Conservation (phyloP, 2,329 filamentous ascomycete species). For the Cercospora zeae-maydis region DNA sequence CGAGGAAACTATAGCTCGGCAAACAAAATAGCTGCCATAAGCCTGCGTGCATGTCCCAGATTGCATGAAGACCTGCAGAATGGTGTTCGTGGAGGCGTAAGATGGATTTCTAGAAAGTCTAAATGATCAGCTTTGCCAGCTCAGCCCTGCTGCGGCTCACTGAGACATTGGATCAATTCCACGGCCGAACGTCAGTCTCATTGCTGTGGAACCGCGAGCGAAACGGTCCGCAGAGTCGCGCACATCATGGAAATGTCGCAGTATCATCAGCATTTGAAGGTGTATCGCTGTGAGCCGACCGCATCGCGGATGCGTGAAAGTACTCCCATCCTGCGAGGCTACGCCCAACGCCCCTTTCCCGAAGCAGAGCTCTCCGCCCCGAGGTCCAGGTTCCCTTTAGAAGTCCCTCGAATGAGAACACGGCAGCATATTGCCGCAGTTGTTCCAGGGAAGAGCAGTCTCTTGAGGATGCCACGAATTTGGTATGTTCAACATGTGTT, state of each 20-base stretch:
- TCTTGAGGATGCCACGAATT: background rate
- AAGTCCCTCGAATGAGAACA: background rate
- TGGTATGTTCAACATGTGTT: background rate
- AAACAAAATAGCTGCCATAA: background rate
- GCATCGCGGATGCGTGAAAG: background rate
- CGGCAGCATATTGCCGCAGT: background rate
- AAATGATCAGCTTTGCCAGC: background rate
- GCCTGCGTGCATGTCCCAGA: conserved; percentile 4
- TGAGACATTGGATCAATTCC: background rate
- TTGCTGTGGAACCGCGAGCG: background rate
- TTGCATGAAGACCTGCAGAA: conserved; percentile 13
- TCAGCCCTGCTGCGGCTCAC: background rate
- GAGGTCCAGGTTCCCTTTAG: background rate
- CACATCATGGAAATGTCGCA: background rate
- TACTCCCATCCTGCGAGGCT: background rate
- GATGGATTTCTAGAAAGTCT: background rate
- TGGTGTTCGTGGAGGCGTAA: conserved; percentile 10
- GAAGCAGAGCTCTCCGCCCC: background rate
- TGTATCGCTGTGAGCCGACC: background rate
- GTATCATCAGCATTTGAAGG: background rate
- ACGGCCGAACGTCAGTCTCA: background rate
- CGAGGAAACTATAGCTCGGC: background rate
- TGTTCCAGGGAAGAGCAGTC: background rate
- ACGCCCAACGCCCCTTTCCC: background rate
- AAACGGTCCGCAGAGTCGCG: background rate